Conservation (phyloP, 176 grass and related monocot species). For the Saccharum spontaneum region DNA sequence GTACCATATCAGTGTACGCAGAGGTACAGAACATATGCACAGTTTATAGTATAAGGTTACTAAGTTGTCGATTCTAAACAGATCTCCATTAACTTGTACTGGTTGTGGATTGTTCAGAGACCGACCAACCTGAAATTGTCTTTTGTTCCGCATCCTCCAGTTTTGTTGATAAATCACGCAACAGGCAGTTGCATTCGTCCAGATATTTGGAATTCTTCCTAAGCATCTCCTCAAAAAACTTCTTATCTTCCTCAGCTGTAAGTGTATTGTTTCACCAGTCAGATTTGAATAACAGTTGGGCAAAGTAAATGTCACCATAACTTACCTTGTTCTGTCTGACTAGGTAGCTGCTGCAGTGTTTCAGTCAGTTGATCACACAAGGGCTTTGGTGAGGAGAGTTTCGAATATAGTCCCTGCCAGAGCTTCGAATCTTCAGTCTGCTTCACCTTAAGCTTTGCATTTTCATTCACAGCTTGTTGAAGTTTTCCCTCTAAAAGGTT, state of each 20-base stretch:
- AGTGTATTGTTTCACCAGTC: constrained; percentile 39
- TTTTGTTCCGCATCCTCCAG: constrained; percentile 57
- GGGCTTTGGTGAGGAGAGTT: constrained; percentile 70
- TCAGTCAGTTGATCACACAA: constrained; percentile 81
- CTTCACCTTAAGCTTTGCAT: constrained; percentile 79
- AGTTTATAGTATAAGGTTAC: neutral
- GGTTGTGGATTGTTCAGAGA: neutral
- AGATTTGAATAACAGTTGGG: constrained; percentile 12
- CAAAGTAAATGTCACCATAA: constrained; percentile 17
- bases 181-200: constrained; percentile 56
- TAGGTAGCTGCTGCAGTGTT: constrained; percentile 64
- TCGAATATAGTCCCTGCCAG: constrained; percentile 76
- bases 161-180: constrained; percentile 62
- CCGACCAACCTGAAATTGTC: constrained; percentile 54
- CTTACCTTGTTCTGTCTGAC: constrained; percentile 60
- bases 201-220: constrained; percentile 68
- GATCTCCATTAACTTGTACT: neutral
- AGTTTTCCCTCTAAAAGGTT: constrained; percentile 63
- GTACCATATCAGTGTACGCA: neutral
- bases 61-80: neutral
- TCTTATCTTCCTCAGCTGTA: constrained; percentile 81
- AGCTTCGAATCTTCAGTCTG: constrained; percentile 79
- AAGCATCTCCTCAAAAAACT: constrained; percentile 60
- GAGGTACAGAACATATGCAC: constrained; percentile 6
- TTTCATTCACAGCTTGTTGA: constrained; percentile 81